A percentile compares a stretch with the other conserved stretches of the same genome.
phyloP scores from a whole-genome alignment of 2,329 filamentous ascomycete genomes.

The Penicillium freii region DNA sequence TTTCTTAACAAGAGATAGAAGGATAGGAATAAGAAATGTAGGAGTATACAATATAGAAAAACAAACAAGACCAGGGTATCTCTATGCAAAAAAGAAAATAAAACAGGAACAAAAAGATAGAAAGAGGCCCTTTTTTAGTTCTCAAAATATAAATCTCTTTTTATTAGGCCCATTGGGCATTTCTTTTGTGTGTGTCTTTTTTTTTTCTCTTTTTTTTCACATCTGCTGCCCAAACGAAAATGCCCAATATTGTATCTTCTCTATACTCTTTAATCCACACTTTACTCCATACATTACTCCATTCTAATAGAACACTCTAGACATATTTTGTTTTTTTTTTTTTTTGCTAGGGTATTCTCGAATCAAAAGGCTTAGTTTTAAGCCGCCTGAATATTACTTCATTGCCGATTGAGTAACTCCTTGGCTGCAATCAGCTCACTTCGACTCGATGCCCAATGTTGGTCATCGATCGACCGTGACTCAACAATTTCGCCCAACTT shows the following conservation, averaged over 20 bases:
- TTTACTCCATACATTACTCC: not conserved
- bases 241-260: conserved; percentile 2
- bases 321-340: not conserved
- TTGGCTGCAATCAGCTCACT: conserved; percentile 44
- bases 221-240: conserved; percentile 10
- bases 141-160: not conserved
- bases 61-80: not conserved
- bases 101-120: not conserved
- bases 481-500: conserved; percentile 40
- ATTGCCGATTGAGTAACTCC: conserved; percentile 37
- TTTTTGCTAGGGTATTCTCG: conserved; percentile 5
- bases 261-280: not conserved
- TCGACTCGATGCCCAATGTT: conserved; percentile 34
- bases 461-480: conserved; percentile 30
- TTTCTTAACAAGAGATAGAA: not conserved
- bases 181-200: conserved; percentile 1
- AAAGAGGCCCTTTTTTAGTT: not conserved
- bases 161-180: conserved; percentile 7
- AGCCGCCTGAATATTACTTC: conserved; percentile 1
- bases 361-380: not conserved
- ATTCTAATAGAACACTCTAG: not conserved
- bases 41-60: not conserved
- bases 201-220: not conserved
- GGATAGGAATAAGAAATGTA: not conserved
- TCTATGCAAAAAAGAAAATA: not conserved